Evolutionary conservation across 2,329 filamentous ascomycete species (phyloP), one percentile per base, ranked within the genome.

Genomic region (Dothistroma septosporum): DNA sequence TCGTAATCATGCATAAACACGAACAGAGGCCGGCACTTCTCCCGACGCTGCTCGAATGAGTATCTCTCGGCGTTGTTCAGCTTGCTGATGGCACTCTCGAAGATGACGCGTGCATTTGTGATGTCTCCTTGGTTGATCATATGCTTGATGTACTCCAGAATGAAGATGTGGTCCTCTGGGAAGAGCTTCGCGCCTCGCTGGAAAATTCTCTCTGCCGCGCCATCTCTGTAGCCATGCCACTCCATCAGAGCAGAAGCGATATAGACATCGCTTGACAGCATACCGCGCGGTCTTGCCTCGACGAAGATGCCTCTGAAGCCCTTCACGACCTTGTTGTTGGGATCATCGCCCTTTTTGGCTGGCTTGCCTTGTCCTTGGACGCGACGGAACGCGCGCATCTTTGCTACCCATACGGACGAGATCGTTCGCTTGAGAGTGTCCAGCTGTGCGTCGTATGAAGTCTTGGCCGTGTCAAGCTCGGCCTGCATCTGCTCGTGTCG

Each of bases 1-100:
- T 99, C 94, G 73, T 96, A 96, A 68, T 92, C 89, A 76, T 99
- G 93, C 74, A 99, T 93, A 76, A 93, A 97, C 2, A 87, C 82
- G 70, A 96, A 96, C 0, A 99, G 84, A 0, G 89, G 85, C 74
- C 94, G 95, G 9, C 92, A 86, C 71, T 92, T 94, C 48, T 61
- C 63, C 31, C 64, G 65, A 58, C 68, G 65, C 60, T 71, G 63
- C 54, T 63, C 61, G 58, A 82, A 77, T 0, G 88, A 78, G 11
- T 85, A 85, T 67, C 92, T 90, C 24, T 88, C 83, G 8, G 89
- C 85, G 10, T 65, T 67, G 47, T 65, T 55, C 48, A 97, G 83
- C 63, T 88, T 88, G 71, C 89, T 90, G 62, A 97, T 90, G 16
- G 92, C 92, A 16, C 92, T 97, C 74, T 97, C 94, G 70, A 99